A percentile compares a stretch with the other conserved stretches of the same genome.
phyloP scores from a whole-genome alignment of 768 basidiomycete species.

The Galerina sulciceps region DNA sequence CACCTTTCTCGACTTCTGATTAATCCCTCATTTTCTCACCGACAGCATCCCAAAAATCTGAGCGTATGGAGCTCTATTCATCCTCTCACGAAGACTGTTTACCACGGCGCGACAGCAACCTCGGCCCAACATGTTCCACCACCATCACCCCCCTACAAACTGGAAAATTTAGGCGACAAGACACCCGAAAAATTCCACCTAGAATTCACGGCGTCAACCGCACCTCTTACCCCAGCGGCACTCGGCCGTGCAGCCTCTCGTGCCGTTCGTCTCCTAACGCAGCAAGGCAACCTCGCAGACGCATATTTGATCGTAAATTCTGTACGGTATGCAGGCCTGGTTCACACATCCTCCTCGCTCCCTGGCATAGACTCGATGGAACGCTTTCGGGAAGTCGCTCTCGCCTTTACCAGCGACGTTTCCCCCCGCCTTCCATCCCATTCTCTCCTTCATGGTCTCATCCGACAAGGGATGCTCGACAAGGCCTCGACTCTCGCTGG shows the following conservation, averaged over 20 bases:
- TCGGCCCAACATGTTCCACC: too few relatives aligned
- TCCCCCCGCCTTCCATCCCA: constrained; percentile 68
- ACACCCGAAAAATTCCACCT: not conserved
- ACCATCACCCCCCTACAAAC: too few relatives aligned
- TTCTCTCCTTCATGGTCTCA: constrained; percentile 63
- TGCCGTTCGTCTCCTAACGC: constrained; percentile 53
- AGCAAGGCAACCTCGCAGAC: constrained; percentile 46
- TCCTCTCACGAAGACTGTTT: not conserved
- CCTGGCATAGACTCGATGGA: constrained; percentile 23
- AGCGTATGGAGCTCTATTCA: not conserved
- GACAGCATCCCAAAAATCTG: not conserved
- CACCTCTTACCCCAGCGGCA: constrained; percentile 14
- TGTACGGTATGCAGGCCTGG: constrained; percentile 44
- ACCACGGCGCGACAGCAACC: not conserved
- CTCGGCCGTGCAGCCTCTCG: constrained; percentile 43
- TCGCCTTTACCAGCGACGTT: constrained; percentile 52
- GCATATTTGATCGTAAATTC: constrained; percentile 65
- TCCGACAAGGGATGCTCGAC: constrained; percentile 52
- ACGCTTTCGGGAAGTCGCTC: constrained; percentile 40
- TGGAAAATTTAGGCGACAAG: too few relatives aligned
- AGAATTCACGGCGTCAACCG: not conserved
- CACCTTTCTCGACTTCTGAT: constrained; percentile 3
- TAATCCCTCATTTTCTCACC: not conserved
- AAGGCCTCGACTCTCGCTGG: constrained; percentile 55
- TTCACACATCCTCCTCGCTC: not conserved